These are phyloP conservation scores for Scheffersomyces insectosa DNA, from an alignment of 1,139 yeast species.

Conservation along the genomic window DNA sequence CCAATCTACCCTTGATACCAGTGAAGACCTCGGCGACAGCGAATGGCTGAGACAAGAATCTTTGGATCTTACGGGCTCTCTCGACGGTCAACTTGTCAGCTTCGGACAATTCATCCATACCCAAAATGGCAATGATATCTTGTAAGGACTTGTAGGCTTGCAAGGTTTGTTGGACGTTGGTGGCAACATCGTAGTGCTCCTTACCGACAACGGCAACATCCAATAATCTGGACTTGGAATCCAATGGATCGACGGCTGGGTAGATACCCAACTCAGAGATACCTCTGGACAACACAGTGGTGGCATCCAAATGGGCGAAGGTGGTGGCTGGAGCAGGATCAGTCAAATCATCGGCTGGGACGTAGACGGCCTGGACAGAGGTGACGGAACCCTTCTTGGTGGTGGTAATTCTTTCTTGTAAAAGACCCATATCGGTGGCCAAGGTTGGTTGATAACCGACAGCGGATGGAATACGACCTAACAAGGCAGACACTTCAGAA, in stretches of 20 bases:
- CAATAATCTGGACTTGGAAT: slow-evolving; percentile 97
- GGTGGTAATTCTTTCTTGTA: slow-evolving; percentile 99
- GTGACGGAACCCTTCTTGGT: slow-evolving; percentile 99
- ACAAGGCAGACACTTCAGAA: slow-evolving; percentile 99
- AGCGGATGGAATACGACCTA: slow-evolving; percentile 99
- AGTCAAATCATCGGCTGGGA: slow-evolving; percentile 99
- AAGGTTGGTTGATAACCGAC: slow-evolving; percentile 99
- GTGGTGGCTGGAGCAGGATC: slow-evolving; percentile 99
- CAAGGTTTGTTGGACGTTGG: slow-evolving; percentile 94
- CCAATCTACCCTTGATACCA: slow-evolving; percentile 98
- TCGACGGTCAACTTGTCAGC: slow-evolving; percentile 98
- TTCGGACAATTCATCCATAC: slow-evolving; percentile 99
- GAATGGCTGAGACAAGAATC: slow-evolving; percentile 99
- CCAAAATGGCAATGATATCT: slow-evolving; percentile 99
- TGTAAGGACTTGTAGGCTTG: slow-evolving; percentile 99
- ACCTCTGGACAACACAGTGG: slow-evolving; percentile 99
- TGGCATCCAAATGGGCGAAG: slow-evolving; percentile 99
- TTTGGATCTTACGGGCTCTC: slow-evolving; percentile 99
- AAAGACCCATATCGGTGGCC: slow-evolving; percentile 99
- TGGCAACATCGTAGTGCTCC: slow-evolving; percentile 96
- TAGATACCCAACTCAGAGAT: slow-evolving; percentile 99
- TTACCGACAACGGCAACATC: slow-evolving; percentile 97
- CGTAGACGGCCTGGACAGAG: slow-evolving; percentile 99
- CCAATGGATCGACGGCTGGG: slow-evolving; percentile 99
- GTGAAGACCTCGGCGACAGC: slow-evolving; percentile 99